A percentile compares a stretch with the other conserved stretches of the same genome.
Conservation (phyloP, 768 basidiomycete species). For the Tremella yokohamensis region DNA sequence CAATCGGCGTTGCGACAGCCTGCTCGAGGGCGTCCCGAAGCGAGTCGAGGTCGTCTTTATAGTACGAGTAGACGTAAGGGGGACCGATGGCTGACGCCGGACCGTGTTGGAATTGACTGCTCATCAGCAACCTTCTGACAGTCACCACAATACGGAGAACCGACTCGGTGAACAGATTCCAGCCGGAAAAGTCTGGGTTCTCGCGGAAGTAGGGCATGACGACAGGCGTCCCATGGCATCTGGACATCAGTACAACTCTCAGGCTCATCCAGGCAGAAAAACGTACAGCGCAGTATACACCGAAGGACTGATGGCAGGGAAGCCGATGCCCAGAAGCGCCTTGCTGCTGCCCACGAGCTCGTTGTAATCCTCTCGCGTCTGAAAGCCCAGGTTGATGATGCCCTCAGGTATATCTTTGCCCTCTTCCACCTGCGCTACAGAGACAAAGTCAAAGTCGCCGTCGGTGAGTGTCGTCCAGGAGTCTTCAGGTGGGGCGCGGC, state of each 20-base stretch:
- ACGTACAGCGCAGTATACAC: slow-evolving; percentile 49
- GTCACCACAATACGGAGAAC: slow-evolving; percentile 7
- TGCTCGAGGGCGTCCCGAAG: slow-evolving; percentile 28
- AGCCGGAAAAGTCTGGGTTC: slow-evolving; percentile 29
- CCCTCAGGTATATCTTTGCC: slow-evolving; percentile 43
- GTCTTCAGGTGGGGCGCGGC: slow-evolving; percentile 18
- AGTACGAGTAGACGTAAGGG: slow-evolving; percentile 48
- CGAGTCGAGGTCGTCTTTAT: slow-evolving; percentile 29
- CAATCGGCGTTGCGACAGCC: slow-evolving; percentile 40
- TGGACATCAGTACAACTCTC: not conserved
- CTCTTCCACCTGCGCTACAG: slow-evolving; percentile 33
- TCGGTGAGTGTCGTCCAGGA: slow-evolving; percentile 34
- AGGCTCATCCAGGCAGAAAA: not conserved
- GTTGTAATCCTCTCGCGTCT: slow-evolving; percentile 31
- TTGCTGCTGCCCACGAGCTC: slow-evolving; percentile 38
- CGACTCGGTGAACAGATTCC: slow-evolving; percentile 36
- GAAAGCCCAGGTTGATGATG: slow-evolving; percentile 26
- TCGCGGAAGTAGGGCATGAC: slow-evolving; percentile 40
- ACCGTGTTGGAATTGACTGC: slow-evolving; percentile 35
- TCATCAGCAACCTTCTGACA: no score
- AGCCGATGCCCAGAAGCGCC: slow-evolving; percentile 45
- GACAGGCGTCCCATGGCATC: slow-evolving; percentile 48
- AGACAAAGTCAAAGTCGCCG: slow-evolving; percentile 27
- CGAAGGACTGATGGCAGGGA: slow-evolving; percentile 45
- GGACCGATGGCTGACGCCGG: slow-evolving; percentile 42